These are phyloP conservation scores for Podospora fimiseda DNA, from an alignment of 495 filamentous ascomycete species.

Conservation along the genomic window DNA sequence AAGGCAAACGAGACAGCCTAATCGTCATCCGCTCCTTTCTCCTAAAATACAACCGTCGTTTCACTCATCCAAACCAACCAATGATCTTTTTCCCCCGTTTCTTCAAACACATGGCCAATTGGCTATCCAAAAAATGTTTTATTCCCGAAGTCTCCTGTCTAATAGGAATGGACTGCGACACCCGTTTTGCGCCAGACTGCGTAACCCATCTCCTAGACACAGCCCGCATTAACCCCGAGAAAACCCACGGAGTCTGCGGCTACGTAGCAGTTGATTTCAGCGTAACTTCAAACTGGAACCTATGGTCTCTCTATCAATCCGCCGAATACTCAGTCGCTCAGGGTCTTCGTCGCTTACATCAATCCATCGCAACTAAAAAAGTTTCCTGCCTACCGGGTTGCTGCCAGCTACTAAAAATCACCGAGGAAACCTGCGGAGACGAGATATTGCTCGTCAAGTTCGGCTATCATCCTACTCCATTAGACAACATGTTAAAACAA, in stretches of 20 bases:
- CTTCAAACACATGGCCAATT: not conserved
- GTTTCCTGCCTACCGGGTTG: not conserved
- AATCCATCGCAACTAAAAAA: not conserved
- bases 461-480: not conserved
- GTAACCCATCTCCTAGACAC: not conserved
- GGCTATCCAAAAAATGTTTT: not conserved
- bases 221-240: not conserved
- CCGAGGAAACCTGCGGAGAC: not conserved
- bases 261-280: not conserved
- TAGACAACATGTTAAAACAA: not conserved
- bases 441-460: not conserved
- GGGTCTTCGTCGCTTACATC: not conserved
- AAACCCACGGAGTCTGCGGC: not conserved
- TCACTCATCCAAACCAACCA: not conserved
- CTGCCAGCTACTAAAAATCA: not conserved
- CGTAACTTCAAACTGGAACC: not conserved
- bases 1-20: not conserved
- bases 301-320: not conserved
- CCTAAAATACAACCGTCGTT: not conserved
- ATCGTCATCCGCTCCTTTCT: not conserved
- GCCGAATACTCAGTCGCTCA: not conserved
- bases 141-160: not conserved
- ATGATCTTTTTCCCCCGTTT: not conserved
- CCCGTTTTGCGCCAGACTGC: not conserved
- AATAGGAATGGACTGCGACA: not conserved